These are phyloP conservation scores for Phytomonas serpens DNA, from an alignment of 208 protist species.

Conservation along the genomic window DNA sequence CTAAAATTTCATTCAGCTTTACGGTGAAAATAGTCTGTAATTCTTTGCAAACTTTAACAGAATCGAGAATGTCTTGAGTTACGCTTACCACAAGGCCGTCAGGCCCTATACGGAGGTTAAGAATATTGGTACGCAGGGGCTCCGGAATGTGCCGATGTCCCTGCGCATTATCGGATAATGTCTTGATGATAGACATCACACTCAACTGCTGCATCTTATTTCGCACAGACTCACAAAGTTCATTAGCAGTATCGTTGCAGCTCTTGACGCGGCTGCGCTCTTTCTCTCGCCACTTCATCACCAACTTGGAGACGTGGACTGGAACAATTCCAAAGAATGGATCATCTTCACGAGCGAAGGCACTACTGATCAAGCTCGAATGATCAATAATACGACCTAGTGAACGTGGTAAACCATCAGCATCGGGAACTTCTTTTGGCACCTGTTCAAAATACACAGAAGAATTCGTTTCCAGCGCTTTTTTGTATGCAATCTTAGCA, in stretches of 20 bases:
- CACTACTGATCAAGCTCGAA: constrained; percentile 37
- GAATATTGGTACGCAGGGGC: constrained; percentile 46
- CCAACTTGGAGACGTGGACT: constrained; percentile 50
- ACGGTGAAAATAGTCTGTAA: constrained; percentile 31
- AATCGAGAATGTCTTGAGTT: constrained; percentile 30
- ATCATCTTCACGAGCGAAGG: constrained; percentile 56
- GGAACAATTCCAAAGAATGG: constrained; percentile 86
- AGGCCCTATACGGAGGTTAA: constrained; percentile 38
- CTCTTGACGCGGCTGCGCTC: constrained; percentile 39
- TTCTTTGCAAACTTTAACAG: constrained; percentile 47
- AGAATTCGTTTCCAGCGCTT: constrained; percentile 58
- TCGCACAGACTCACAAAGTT: constrained; percentile 24
- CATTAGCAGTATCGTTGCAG: constrained; percentile 27
- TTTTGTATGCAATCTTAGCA: constrained; percentile 47
- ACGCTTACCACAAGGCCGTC: constrained; percentile 25
- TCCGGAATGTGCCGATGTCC: constrained; percentile 45
- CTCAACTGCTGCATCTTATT: constrained; percentile 43
- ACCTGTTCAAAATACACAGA: constrained; percentile 74
- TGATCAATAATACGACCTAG: constrained; percentile 56
- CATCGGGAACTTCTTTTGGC: constrained; percentile 51
- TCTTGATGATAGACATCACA: constrained; percentile 48
- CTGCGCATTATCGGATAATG: constrained; percentile 41
- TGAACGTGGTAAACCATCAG: constrained; percentile 39
- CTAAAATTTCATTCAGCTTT: constrained; percentile 51
- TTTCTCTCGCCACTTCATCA: constrained; percentile 45